phyloP scores from a whole-genome alignment of 2,329 filamentous ascomycete genomes.

The Ceratocystis destructans region DNA sequence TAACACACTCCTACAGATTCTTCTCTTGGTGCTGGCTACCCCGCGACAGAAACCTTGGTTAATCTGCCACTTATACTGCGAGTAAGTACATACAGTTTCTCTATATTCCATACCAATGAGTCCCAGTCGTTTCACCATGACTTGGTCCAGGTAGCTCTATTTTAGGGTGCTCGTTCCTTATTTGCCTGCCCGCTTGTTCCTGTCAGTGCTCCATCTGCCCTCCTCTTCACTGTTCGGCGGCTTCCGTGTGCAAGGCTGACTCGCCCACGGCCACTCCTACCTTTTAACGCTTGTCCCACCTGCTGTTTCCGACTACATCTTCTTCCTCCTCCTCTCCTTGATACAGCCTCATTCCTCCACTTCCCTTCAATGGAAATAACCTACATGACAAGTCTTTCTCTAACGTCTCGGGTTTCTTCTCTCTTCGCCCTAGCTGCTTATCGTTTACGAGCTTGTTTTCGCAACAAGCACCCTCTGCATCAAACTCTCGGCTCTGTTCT shows the following conservation, averaged over 20 bases:
- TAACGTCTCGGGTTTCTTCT: neutral
- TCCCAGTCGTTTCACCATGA: neutral
- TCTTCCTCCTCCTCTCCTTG: no score
- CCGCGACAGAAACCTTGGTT: conserved; percentile 20
- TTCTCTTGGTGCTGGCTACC: conserved; percentile 24
- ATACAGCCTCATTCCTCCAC: neutral
- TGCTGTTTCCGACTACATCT: neutral
- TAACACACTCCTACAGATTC: conserved; percentile 19
- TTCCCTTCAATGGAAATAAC: neutral
- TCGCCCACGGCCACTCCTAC: neutral
- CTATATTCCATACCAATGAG: no score
- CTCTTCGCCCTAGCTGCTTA: conserved; percentile 26
- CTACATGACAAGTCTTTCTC: no score
- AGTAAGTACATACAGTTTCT: conserved; percentile 15
- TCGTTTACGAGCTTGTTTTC: conserved; percentile 28
- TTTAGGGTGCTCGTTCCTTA: neutral
- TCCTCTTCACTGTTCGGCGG: neutral
- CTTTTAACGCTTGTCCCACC: neutral
- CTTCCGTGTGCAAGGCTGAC: neutral
- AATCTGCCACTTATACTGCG: conserved; percentile 22
- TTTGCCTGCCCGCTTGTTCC: neutral
- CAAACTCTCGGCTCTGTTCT: conserved; percentile 31
- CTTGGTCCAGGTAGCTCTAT: neutral
- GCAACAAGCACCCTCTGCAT: conserved; percentile 25
- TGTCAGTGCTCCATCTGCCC: neutral